Evolutionary conservation across 257 asterid species (phyloP).

Genomic region (Jacaranda mimosifolia): DNA sequence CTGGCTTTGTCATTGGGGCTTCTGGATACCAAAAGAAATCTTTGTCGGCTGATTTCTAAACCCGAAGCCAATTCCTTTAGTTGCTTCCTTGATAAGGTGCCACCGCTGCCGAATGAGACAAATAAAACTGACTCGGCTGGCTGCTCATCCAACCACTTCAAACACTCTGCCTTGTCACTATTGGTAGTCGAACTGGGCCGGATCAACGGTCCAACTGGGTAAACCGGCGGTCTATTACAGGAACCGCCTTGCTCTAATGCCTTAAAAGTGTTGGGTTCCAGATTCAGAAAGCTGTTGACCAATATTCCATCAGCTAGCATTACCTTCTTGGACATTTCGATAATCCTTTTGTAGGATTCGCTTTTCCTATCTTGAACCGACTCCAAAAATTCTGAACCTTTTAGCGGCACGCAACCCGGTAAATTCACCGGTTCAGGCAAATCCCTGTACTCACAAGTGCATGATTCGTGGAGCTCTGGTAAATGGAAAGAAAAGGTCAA

Average conservation of each 20-base stretch:
- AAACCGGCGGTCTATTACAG: too few species aligned
- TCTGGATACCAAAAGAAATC: slow-evolving; percentile 26
- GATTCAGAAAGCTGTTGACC: slow-evolving; percentile 55
- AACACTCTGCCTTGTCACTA: too few species aligned
- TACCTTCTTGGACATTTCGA: slow-evolving; percentile 44
- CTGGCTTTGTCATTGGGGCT: slow-evolving; percentile 42
- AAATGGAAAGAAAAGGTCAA: slow-evolving; percentile 50
- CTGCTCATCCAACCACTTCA: too few species aligned
- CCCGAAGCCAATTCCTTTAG: slow-evolving; percentile 52
- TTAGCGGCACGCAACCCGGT: slow-evolving; percentile 63
- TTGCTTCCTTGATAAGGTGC: slow-evolving; percentile 49
- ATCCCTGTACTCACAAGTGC: slow-evolving; percentile 52
- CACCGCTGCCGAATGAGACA: too few species aligned
- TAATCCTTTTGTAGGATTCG: slow-evolving; percentile 45
- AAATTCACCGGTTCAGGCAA: slow-evolving; percentile 53
- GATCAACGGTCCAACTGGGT: too few species aligned
- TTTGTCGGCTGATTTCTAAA: slow-evolving; percentile 51
- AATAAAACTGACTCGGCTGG: too few species aligned
- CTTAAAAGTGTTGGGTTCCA: slow-evolving; percentile 51
- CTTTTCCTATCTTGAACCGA: slow-evolving; percentile 53
- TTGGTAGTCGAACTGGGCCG: too few species aligned
- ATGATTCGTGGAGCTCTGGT: slow-evolving; percentile 47
- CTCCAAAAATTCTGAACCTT: slow-evolving; percentile 52
- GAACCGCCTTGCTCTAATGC: slow-evolving; percentile 35
- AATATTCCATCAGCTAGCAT: slow-evolving; percentile 58